Evolutionary conservation across 345 rosid species (phyloP), one percentile per base, ranked within the genome.

Genomic region (Adansonia digitata): DNA sequence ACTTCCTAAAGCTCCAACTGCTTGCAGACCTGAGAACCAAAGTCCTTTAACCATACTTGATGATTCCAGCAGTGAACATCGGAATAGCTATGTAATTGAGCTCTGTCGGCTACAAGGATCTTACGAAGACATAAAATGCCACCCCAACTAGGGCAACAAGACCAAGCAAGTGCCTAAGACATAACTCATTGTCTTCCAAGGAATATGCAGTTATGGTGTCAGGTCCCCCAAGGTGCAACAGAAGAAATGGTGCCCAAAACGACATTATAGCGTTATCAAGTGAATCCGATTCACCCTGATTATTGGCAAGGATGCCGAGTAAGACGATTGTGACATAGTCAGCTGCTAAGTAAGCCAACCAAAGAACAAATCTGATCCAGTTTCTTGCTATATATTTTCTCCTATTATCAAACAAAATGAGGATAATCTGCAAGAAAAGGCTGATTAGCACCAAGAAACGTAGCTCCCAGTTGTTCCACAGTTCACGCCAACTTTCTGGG

Each of bases 11-110:
- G 40, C 72, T 72, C 43, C 80, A 78, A 20, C 72, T 62, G 79
- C 87, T 87, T 5, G 87, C 83, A 40, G 74, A 51, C 67, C 84
- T 73, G 39, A 87, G 77, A 2, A 76, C 77, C 79, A 78, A 77
- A 4, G 82, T 85, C 77, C 89, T 85, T 71, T 87, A 87, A 1
- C 75, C 84, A 17, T 79, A 88, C 81, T 86, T 88, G 81, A 83
- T 77, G 2, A 65, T 37, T 2, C 84, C 88, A 18, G 82, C 22
- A 0, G 78, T 18, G 48, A 77, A 64, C 26, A 81, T 71, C 1
- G 77, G 73, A 69, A 77, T 12, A 52, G 62, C 61, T 12, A 68
- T 3, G 34, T 55, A 72, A 1, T 80, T 71, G n/a, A 79, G 14
- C n/a, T 68, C 31, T 59, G 40, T 62, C 51, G 73, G 61, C 29